Evolutionary conservation across 2,329 filamentous ascomycete genomes (phyloP), one percentile per base, ranked within the genome.

Genomic region (Penicillium brevicompactum): DNA sequence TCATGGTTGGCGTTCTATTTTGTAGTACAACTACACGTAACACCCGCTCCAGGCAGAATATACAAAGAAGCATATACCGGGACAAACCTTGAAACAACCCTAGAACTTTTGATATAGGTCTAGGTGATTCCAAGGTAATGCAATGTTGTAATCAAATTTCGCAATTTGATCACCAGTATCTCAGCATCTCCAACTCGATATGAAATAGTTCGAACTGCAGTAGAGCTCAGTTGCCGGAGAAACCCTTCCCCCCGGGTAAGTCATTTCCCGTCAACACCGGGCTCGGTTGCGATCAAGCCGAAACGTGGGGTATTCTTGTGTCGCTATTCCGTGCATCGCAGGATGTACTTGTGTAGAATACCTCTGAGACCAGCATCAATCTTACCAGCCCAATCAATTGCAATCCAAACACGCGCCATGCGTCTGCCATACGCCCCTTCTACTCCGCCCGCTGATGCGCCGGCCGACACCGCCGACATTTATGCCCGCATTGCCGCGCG

Each of bases 401-500:
- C 8, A n/a, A 34, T 43, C n/a, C 45, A 53, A 30, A 40, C 18
- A n/a, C 57, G 53, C 55, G 59, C 57, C 51, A 66, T 66, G 63
- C 59, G 63, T 38, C 58, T 66, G 9, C 63, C 63, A 18, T 66
- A 66, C 53, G 63, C 63, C 42, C 62, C 63, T 21, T 62, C 58
- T 38, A 65, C 59, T 38, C 61, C 61, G 11, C 63, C 63, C 34
- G 49, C 53, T 37, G 62, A 60, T 56, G 60, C 56, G 9, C 48
- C 61, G 32, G 48, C 57, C 46, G 62, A 65, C 32, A 66, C 63
- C 1, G 59, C 65, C 7, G 66, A 63, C n/a, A 62, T 67, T 32
- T 68, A 67, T 49, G 55, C 61, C 31, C 66, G 66, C 45, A 66
- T 68, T 44, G 65, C 66, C n/a, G 62, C 58, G 41, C 66, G 63